A percentile compares a stretch with the other conserved stretches of the same genome.
Conservation (phyloP, 2,329 filamentous ascomycete species). For the Ilyonectria mors-panacis region DNA sequence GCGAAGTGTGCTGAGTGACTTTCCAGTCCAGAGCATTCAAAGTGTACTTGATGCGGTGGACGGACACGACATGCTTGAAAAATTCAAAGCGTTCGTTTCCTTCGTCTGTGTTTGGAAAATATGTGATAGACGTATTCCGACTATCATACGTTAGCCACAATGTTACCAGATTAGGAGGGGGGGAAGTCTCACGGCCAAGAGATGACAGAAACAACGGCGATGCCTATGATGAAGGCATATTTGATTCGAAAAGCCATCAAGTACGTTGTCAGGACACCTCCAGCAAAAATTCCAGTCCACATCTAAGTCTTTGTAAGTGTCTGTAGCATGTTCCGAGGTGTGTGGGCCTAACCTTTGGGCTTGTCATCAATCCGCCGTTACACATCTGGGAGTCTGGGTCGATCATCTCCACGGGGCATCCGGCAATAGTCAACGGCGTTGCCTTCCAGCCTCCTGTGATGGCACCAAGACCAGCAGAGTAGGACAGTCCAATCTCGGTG, state of each 20-base stretch:
- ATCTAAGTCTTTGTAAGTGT: constrained; percentile 52
- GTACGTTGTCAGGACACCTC: constrained; percentile 80
- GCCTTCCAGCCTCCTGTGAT: constrained; percentile 72
- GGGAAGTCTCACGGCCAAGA: constrained; percentile 78
- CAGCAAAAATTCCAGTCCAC: constrained; percentile 87
- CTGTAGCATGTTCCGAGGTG: rapidly evolving
- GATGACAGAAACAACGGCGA: constrained; percentile 83
- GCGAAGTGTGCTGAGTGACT: constrained; percentile 72
- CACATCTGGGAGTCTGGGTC: constrained; percentile 37
- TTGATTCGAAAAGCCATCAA: constrained; percentile 86
- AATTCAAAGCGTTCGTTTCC: constrained; percentile 81
- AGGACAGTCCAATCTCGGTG: constrained; percentile 78
- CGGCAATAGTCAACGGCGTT: constrained; percentile 80
- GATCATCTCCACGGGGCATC: constrained; percentile 62
- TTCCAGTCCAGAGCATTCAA: constrained; percentile 80
- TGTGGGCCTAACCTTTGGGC: constrained; percentile 28
- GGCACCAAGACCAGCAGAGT: constrained; percentile 82
- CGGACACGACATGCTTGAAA: constrained; percentile 84
- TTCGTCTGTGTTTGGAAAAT: constrained; percentile 78
- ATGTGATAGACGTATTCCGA: constrained; percentile 75
- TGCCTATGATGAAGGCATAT: constrained; percentile 84
- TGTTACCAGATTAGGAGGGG: neutral
- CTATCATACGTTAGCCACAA: constrained; percentile 14
- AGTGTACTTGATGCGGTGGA: constrained; percentile 78
- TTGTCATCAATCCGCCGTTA: constrained; percentile 39